Conservation (phyloP, 164 flowering plant species). For the Berberis thunbergii region DNA sequence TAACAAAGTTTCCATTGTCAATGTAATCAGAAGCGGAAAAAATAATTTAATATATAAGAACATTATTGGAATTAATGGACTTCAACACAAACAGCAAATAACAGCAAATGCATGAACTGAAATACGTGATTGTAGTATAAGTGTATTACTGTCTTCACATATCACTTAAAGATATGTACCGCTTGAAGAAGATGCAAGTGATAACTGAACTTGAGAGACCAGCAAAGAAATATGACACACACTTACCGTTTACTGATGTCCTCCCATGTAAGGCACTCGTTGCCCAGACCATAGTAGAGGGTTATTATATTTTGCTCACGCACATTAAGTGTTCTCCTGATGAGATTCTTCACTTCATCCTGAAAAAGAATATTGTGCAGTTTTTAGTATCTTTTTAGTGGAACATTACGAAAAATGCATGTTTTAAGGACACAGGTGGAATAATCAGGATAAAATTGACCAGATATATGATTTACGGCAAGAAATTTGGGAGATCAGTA, state of each 20-base stretch:
- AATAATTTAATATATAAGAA: no score
- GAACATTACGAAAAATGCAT: background rate
- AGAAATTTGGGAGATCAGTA: no score
- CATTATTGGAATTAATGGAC: no score
- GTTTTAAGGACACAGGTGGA: background rate
- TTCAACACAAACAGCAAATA: no score
- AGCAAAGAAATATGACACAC: background rate
- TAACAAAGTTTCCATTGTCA: background rate
- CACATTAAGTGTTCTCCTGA: slow-evolving; percentile 48
- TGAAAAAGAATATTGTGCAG: slow-evolving; percentile 22
- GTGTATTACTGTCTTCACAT: no score
- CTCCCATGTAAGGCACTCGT: slow-evolving; percentile 90
- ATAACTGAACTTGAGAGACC: background rate
- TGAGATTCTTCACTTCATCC: slow-evolving; percentile 80
- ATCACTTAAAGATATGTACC: no score
- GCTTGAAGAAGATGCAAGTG: background rate
- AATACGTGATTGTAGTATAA: no score
- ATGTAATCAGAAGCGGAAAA: background rate
- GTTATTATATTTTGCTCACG: slow-evolving; percentile 82
- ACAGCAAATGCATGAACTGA: no score
- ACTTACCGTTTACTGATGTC: slow-evolving; percentile 88
- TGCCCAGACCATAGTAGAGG: slow-evolving; percentile 83
- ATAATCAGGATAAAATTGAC: no score
- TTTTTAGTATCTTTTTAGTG: background rate
- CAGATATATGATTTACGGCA: no score